Evolutionary conservation across 768 basidiomycete species (phyloP).

Genomic region (Mycena crocata): DNA sequence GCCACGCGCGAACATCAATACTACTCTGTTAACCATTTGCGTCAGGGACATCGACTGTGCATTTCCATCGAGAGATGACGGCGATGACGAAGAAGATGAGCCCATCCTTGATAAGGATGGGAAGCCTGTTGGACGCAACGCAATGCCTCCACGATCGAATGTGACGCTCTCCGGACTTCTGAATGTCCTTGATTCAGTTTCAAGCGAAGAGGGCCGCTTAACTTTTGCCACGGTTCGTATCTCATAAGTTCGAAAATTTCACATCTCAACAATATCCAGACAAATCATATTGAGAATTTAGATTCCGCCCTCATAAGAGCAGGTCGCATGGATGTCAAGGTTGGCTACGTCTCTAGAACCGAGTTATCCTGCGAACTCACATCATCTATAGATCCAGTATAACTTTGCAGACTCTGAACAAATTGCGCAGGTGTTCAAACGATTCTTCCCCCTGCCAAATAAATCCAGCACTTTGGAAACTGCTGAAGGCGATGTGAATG

Average conservation of each 20-base stretch:
- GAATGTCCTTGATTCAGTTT: slow-evolving; percentile 23
- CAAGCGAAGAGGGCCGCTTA: slow-evolving; percentile 19
- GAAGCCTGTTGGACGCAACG: background rate
- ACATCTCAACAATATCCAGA: background rate
- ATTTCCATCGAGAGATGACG: slow-evolving; percentile 19
- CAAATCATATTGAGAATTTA: slow-evolving; percentile 26
- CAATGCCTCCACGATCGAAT: background rate
- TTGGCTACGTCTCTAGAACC: background rate
- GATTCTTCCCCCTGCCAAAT: slow-evolving; percentile 16
- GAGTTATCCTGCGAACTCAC: background rate
- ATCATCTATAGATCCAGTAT: slow-evolving; percentile 15
- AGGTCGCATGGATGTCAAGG: slow-evolving; percentile 26
- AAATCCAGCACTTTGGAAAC: background rate
- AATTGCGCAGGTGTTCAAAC: slow-evolving; percentile 23
- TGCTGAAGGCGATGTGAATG: background rate
- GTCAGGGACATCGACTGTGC: slow-evolving; percentile 32
- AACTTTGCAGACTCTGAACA: slow-evolving; percentile 12
- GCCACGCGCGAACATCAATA: background rate
- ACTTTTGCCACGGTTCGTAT: slow-evolving; percentile 19
- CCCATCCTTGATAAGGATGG: slow-evolving; percentile 25
- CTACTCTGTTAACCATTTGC: background rate
- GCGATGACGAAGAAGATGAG: slow-evolving; percentile 16
- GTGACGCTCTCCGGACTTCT: slow-evolving; percentile 20
- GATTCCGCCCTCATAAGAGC: slow-evolving; percentile 26
- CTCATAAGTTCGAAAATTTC: background rate